Evolutionary conservation across 1,284 basidiomycete species (phyloP), one percentile per base, ranked within the genome.

Genomic region (Agaricales sp.): DNA sequence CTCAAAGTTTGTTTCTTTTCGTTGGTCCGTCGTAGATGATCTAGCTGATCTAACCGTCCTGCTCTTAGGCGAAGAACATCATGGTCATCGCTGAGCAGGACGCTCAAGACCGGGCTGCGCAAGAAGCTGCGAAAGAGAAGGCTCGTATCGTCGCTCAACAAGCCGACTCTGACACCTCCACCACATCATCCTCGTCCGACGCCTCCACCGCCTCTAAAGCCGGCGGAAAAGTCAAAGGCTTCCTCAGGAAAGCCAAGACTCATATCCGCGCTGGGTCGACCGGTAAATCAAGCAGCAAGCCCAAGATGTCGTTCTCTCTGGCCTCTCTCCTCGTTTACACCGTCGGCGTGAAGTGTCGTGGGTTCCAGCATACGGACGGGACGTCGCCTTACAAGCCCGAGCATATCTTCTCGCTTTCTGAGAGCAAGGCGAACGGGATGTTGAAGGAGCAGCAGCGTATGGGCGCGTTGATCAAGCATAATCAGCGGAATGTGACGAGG

Each of bases 391-490:
- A 99, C 62, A 84, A 83, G 2, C 77, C 84, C 0, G 84, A 92
- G 58, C 91, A 99, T 60, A 78, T 98, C 61, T 94, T 99, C 63
- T 96, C 92, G 3, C 73, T 99, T 2, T 94, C 92, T 0, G 96
- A 99, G 68, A 81, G 73, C 53, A 80, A 79, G 16, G 82, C 81
- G 49, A 85, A 85, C 63, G 80, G 77, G 63, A 65, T 82, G 51
- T 56, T 86, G 51, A 78, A 80, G 59, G 68, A 72, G 54, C 52
- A 62, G 57, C 52, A 8, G 4, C 6, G 44, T 6, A 75, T 85
- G 64, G 64, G 69, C 50, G 90, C 94, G 57, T 73, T 98, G 52
- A 79, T 96, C 64, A 90, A 92, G 64, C 96, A 99, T 67, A 92
- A 83, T 54, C 79, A 83, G 50, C 80, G 73, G 1, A 93, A 98